Conservation (phyloP, 1,284 basidiomycete species). For the Fistulina hepatica region DNA sequence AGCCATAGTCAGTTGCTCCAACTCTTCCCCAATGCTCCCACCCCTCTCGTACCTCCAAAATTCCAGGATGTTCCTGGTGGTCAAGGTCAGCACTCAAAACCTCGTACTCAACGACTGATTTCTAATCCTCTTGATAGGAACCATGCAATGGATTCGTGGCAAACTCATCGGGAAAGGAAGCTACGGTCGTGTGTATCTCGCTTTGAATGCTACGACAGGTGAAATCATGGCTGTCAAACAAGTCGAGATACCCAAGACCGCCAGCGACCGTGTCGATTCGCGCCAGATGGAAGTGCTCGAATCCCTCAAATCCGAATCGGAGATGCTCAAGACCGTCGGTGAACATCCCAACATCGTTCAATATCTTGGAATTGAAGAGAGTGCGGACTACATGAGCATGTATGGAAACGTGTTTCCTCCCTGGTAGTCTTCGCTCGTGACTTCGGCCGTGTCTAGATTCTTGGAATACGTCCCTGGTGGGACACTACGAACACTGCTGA, state of each 20-base stretch:
- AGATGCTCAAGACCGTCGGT: constrained; percentile 54
- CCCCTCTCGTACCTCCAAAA: no score
- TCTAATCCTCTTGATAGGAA: constrained; percentile 15
- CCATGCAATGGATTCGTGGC: constrained; percentile 64
- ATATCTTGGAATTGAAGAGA: constrained; percentile 62
- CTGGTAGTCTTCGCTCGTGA: background rate
- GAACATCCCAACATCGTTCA: constrained; percentile 67
- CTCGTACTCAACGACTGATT: no score
- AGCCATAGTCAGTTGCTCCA: no score
- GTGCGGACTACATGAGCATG: constrained; percentile 49
- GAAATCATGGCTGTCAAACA: constrained; percentile 80
- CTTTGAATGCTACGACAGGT: constrained; percentile 63
- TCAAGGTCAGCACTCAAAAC: no score
- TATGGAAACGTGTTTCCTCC: constrained; percentile 18
- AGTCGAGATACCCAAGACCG: constrained; percentile 55
- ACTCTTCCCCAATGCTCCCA: no score
- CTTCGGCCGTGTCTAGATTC: constrained; percentile 26
- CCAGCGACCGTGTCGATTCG: constrained; percentile 38
- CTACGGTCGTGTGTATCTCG: constrained; percentile 66
- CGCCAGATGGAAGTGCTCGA: constrained; percentile 47
- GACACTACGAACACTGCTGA: constrained; percentile 56
- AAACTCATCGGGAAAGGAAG: constrained; percentile 69
- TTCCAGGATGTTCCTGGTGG: no score
- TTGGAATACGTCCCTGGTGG: constrained; percentile 78
- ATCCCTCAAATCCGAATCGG: constrained; percentile 55